Percentiles rank a stretch among this genome's conserved stretches.
These are phyloP conservation scores for Sanchytrium tribonematis DNA, from an alignment of 371 early-diverging fungal species.

Conservation along the genomic window DNA sequence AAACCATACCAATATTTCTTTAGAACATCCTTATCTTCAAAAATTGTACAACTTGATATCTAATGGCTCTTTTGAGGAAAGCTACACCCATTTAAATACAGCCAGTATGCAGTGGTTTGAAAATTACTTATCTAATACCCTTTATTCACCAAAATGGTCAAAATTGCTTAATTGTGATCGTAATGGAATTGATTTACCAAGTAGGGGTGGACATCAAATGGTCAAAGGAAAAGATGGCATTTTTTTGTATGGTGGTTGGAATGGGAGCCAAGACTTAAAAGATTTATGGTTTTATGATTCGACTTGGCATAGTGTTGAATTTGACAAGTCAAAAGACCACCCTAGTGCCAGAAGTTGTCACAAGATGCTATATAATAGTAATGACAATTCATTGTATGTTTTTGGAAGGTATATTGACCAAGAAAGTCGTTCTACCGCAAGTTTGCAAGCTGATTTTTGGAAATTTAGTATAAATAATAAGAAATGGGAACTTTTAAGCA, in stretches of 20 bases:
- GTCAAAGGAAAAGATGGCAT: conserved; percentile 49
- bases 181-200: background rate
- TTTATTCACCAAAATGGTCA: background rate
- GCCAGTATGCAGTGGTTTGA: background rate
- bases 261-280: conserved; percentile 50
- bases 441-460: conserved; percentile 54
- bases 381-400: conserved; percentile 36
- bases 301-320: background rate
- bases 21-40: background rate
- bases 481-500: conserved; percentile 41
- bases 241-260: conserved; percentile 85
- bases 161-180: background rate
- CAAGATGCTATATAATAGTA: conserved; percentile 57
- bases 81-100: background rate
- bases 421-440: conserved; percentile 19
- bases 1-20: background rate
- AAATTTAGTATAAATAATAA: conserved; percentile 34
- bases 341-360: conserved; percentile 76
- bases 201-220: conserved; percentile 89
- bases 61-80: background rate
- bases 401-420: conserved; percentile 63
- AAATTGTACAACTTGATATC: background rate
- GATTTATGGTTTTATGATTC: conserved; percentile 66
- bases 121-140: background rate
- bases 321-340: conserved; percentile 22